Evolutionary conservation across 345 rosid genomes (phyloP), one percentile per base, ranked within the genome.

Genomic region (Citrus australasica): DNA sequence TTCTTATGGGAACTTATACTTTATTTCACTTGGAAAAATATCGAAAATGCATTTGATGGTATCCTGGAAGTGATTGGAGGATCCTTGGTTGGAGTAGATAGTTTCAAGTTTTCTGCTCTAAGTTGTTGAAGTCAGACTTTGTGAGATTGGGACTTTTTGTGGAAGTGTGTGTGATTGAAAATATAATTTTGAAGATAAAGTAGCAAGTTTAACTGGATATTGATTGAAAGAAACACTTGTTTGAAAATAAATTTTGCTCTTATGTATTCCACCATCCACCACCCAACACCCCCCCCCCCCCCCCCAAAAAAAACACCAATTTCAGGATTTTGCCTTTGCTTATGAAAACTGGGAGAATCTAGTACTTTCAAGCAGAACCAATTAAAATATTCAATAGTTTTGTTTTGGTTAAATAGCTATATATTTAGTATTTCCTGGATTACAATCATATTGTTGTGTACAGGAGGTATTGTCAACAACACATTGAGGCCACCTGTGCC

Each of bases 381-480:
- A 28, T 46, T 28, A 30, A 6, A 28, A 63, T 27, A 27, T 61
- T 61, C 35, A 30, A 8, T 62, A 9, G 17, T 62, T 62, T 62
- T 16, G 17, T 62, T 16, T 16, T 2, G 28, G 19, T 30, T 59
- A 3, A 7, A 1, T 3, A 40, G 46, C 13, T 40, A 59, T 6
- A 7, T 62, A 4, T 62, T 27, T 61, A 61, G 0, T 30, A 63
- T 63, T 25, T 9, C 14, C 11, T 27, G 16, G 66, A 61, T 63
- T 11, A 30, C 17, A 6, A 63, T 53, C 58, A 53, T 53, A 53
- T 53, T 53, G 19, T 9, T 28, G 27, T 46, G 9, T 6, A 69
- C 83, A 93, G 98, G 98, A 76, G 98, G 98, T 61, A 93, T 93
- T 35, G 98, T 93, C 63, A 90, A 85, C 76, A 93, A 93, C 88